Evolutionary conservation across 768 basidiomycete genomes (phyloP).

Genomic region (Tephrocybe rancida): DNA sequence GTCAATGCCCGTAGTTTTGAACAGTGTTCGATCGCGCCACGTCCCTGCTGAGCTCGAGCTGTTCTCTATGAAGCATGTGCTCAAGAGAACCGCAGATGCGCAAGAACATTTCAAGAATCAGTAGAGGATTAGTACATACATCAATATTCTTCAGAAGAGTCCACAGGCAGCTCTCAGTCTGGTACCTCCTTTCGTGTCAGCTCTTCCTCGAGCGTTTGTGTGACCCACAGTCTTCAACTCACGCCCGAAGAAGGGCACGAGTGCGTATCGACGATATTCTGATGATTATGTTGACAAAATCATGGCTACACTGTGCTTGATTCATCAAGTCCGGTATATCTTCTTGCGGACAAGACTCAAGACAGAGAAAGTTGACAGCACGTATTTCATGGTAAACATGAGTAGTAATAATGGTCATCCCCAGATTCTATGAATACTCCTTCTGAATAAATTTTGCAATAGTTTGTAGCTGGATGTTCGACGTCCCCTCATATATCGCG

Average conservation of each 20-base stretch:
- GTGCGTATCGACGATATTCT: neutral
- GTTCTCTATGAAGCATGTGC: too few species aligned
- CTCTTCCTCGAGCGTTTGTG: neutral
- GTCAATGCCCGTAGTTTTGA: too few species aligned
- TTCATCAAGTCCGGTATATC: too few species aligned
- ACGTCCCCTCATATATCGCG: slow-evolving; percentile 92
- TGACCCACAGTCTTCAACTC: neutral
- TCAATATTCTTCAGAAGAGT: neutral
- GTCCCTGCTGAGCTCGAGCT: too few species aligned
- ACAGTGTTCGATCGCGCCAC: too few species aligned
- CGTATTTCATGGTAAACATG: neutral
- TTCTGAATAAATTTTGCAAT: slow-evolving; percentile 92
- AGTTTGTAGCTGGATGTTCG: slow-evolving; percentile 97
- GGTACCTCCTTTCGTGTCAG: neutral
- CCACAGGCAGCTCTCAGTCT: neutral
- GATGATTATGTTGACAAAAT: neutral
- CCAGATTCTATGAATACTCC: slow-evolving; percentile 59
- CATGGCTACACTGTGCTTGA: too few species aligned
- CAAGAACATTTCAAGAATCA: too few species aligned
- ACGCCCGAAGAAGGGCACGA: neutral
- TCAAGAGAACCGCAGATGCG: too few species aligned
- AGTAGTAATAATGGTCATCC: neutral
- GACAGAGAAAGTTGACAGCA: too few species aligned
- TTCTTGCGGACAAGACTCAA: too few species aligned
- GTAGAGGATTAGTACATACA: neutral